Evolutionary conservation across 2,329 filamentous ascomycete species (phyloP).

Genomic region (Volutella citrinella): DNA sequence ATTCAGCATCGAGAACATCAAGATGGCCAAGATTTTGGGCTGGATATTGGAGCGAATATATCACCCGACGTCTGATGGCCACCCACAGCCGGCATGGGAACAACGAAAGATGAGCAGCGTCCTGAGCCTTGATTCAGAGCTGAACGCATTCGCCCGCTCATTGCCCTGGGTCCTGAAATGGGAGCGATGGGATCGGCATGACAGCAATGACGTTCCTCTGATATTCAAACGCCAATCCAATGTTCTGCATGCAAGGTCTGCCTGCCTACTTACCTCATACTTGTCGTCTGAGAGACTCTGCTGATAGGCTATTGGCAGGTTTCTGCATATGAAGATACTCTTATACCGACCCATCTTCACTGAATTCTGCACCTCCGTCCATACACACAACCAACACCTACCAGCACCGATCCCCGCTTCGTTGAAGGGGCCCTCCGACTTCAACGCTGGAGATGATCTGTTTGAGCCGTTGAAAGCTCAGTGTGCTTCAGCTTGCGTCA

Average conservation of each 20-base stretch:
- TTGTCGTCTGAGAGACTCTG: too few relatives aligned
- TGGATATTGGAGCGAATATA: constrained; percentile 4
- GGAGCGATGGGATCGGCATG: neutral
- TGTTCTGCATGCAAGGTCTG: constrained; percentile 4
- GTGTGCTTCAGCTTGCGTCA: constrained; percentile 1
- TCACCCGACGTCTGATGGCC: neutral
- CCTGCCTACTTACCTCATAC: neutral
- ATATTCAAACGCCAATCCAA: constrained; percentile 3
- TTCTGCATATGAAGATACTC: constrained; percentile 5
- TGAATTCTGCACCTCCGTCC: constrained; percentile 2
- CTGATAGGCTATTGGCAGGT: neutral
- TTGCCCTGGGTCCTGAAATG: neutral
- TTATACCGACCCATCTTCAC: constrained; percentile 4
- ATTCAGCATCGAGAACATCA: constrained; percentile 6
- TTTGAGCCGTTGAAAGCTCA: neutral
- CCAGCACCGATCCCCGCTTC: neutral
- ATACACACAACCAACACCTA: neutral
- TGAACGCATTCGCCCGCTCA: neutral
- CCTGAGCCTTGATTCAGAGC: neutral
- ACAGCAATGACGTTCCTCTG: neutral
- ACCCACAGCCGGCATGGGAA: neutral
- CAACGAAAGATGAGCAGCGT: neutral
- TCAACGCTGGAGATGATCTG: neutral
- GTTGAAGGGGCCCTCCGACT: too few relatives aligned
- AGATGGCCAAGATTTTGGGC: constrained; percentile 1